Conservation (phyloP, 78 protist species). For the Monosiga brevicollis region DNA sequence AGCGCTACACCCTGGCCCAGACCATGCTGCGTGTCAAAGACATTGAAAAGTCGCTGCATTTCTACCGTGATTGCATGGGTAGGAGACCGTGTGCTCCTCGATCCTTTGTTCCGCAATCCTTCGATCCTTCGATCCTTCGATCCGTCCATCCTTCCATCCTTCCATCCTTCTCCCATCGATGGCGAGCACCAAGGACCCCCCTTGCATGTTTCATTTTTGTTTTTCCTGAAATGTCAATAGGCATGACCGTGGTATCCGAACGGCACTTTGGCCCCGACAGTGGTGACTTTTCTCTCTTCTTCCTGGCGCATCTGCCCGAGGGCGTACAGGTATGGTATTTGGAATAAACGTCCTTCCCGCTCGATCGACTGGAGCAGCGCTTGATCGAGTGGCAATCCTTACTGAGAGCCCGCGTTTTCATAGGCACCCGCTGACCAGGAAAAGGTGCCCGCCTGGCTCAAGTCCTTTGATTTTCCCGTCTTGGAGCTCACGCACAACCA, state of each 20-base stretch:
- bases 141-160: too few relatives aligned
- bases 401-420: too few relatives aligned
- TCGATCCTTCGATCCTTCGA: too few relatives aligned
- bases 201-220: too few relatives aligned
- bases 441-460: neutral
- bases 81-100: neutral
- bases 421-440: neutral
- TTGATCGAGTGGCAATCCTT: too few relatives aligned
- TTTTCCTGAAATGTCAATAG: too few relatives aligned
- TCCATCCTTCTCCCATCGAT: too few relatives aligned
- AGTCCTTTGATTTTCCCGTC: neutral
- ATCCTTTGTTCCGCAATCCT: too few relatives aligned
- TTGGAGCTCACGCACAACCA: constrained; percentile 35
- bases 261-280: neutral
- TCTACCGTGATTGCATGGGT: constrained; percentile 1
- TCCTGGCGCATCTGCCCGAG: neutral
- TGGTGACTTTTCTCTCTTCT: neutral
- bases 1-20: neutral
- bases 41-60: constrained; percentile 9
- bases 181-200: too few relatives aligned
- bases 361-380: too few relatives aligned
- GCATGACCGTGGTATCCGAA: neutral
- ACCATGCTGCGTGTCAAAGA: constrained; percentile 22
- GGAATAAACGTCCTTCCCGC: too few relatives aligned
- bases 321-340: too few relatives aligned